These are phyloP conservation scores for Gloeophyllum trabeum DNA, from an alignment of 768 basidiomycete species.

Conservation along the genomic window DNA sequence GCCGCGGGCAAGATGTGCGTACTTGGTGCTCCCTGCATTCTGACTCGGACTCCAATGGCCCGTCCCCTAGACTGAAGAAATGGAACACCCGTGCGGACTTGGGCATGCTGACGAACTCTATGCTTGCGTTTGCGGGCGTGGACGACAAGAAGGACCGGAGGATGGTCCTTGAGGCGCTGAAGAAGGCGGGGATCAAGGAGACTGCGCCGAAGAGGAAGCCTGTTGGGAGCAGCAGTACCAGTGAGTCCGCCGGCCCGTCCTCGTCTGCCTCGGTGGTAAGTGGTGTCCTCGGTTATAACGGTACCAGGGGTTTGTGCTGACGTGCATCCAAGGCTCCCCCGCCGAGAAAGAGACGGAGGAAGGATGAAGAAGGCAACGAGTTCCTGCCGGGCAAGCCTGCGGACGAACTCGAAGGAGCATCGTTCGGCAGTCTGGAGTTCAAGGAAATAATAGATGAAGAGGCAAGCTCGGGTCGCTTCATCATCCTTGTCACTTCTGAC, in stretches of 20 bases:
- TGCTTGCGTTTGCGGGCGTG: conserved; percentile 47
- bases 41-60: neutral
- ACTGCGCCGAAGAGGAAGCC: neutral
- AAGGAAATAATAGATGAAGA: conserved; percentile 64
- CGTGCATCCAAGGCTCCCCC: conserved; percentile 27
- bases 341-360: conserved; percentile 44
- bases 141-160: conserved; percentile 56
- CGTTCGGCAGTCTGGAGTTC: conserved; percentile 53
- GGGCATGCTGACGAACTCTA: conserved; percentile 42
- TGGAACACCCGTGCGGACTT: conserved; percentile 52
- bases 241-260: too few species aligned
- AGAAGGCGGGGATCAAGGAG: conserved; percentile 47
- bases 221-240: neutral
- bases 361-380: conserved; percentile 38
- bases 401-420: conserved; percentile 41
- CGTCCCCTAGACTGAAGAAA: conserved; percentile 25
- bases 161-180: conserved; percentile 43
- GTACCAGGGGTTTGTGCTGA: neutral
- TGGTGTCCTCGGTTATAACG: neutral
- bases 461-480: conserved; percentile 28
- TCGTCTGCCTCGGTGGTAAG: too few species aligned
- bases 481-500: neutral
- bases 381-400: conserved; percentile 39
- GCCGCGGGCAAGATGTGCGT: conserved; percentile 21
- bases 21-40: neutral